Evolutionary conservation across 345 rosid species (phyloP).

Genomic region (Heritiera fomes): DNA sequence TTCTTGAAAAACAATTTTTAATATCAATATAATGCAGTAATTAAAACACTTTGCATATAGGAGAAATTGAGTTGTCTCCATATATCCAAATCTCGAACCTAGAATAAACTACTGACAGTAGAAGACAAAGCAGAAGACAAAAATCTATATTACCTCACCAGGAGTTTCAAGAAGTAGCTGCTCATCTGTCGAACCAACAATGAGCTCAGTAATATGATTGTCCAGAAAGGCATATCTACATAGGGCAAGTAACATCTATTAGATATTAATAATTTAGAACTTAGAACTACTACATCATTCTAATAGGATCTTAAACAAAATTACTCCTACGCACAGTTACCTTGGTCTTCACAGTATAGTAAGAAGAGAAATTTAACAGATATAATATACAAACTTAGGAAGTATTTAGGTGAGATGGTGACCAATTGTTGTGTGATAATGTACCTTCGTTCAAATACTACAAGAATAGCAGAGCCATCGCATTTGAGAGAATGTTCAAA

Average conservation of each 20-base stretch:
- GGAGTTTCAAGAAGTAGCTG: slow-evolving; percentile 94
- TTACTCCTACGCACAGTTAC: slow-evolving; percentile 7
- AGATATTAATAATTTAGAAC: background rate
- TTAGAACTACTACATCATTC: slow-evolving; percentile 4
- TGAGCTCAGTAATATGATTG: slow-evolving; percentile 54
- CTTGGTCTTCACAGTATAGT: background rate
- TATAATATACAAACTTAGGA: slow-evolving; percentile 1
- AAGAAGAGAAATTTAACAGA: background rate
- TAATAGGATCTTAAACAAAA: background rate
- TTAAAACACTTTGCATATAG: background rate
- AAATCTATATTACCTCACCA: slow-evolving; percentile 57
- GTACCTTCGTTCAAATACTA: slow-evolving; percentile 73
- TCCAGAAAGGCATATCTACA: slow-evolving; percentile 59
- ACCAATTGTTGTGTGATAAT: slow-evolving; percentile 6
- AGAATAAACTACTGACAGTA: background rate
- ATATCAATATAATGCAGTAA: background rate
- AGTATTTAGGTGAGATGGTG: background rate
- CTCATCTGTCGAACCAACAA: slow-evolving; percentile 73
- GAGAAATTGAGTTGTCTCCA: background rate
- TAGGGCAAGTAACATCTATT: slow-evolving; percentile 12
- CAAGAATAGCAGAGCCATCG: slow-evolving; percentile 63
- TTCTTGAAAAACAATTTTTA: slow-evolving; percentile 8
- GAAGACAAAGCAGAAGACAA: slow-evolving; percentile 1
- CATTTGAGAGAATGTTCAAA: slow-evolving; percentile 58
- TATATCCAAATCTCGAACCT: background rate